Conservation (phyloP, 2,329 filamentous ascomycete species). For the Penicillium sp. region DNA sequence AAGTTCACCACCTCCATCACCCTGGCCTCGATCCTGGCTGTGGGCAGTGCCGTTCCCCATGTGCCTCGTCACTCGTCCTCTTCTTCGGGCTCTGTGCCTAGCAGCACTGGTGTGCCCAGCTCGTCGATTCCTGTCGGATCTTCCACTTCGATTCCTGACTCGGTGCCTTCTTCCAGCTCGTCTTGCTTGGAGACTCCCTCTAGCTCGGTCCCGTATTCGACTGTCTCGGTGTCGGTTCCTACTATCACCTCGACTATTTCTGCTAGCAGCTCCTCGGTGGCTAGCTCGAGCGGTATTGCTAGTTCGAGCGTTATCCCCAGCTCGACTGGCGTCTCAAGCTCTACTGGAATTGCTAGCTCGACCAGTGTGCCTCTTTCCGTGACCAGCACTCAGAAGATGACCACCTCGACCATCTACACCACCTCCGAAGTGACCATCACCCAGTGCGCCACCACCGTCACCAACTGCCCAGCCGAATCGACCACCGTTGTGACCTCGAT, state of each 20-base stretch:
- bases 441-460: slow-evolving; percentile 47
- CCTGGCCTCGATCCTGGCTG: slow-evolving; percentile 8
- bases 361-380: not conserved
- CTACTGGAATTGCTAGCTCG: not conserved
- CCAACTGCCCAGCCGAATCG: slow-evolving; percentile 60
- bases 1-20: slow-evolving; percentile 11
- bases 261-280: not conserved
- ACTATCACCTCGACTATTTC: slow-evolving; percentile 3
- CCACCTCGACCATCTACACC: slow-evolving; percentile 47
- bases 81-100: not conserved
- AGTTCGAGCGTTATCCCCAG: not conserved
- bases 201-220: not conserved
- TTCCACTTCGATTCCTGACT: not conserved
- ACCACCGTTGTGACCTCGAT: slow-evolving; percentile 59
- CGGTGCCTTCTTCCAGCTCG: not conserved
- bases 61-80: not conserved
- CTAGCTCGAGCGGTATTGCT: not conserved
- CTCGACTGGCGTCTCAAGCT: not conserved
- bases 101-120: not conserved
- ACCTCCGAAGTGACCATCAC: slow-evolving; percentile 49
- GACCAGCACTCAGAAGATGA: slow-evolving; percentile 31
- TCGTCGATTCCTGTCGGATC: not conserved
- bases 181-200: not conserved
- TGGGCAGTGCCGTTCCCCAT: slow-evolving; percentile 11
- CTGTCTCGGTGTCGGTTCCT: slow-evolving; percentile 3